Percentiles rank a stretch among this genome's conserved stretches.
Evolutionary conservation across 2,329 filamentous ascomycete species (phyloP).

Genomic region (Aspergillus sp.): DNA sequence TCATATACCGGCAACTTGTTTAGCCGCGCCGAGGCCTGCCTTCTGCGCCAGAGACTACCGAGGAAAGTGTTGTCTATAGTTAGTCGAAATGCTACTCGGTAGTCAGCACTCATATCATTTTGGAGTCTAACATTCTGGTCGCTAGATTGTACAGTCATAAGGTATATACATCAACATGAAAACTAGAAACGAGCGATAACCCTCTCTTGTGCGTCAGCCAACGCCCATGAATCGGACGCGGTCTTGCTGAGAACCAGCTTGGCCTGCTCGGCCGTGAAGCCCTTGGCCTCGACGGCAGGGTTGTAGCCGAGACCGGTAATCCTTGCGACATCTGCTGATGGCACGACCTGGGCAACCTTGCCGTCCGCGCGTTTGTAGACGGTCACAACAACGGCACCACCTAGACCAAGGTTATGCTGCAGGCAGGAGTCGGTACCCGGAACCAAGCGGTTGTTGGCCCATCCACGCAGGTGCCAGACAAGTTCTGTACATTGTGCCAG

Average conservation of each 20-base stretch:
- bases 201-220: slow-evolving; percentile 72
- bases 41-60: no score
- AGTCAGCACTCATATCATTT: not conserved
- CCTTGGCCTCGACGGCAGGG: slow-evolving; percentile 83
- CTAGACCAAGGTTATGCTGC: slow-evolving; percentile 91
- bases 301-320: slow-evolving; percentile 79
- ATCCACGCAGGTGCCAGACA: slow-evolving; percentile 91
- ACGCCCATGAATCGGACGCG: slow-evolving; percentile 69
- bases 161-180: slow-evolving; percentile 4
- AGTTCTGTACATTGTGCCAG: slow-evolving; percentile 93
- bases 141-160: slow-evolving; percentile 5
- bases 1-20: not conserved
- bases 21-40: not conserved
- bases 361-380: slow-evolving; percentile 86
- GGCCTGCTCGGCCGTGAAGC: slow-evolving; percentile 76
- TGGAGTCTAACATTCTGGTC: not conserved
- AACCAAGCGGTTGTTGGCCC: slow-evolving; percentile 85
- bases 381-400: slow-evolving; percentile 85
- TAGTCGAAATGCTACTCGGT: no score
- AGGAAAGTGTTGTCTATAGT: no score
- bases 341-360: slow-evolving; percentile 59
- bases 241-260: slow-evolving; percentile 70
- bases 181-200: slow-evolving; percentile 66
- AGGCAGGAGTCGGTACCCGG: slow-evolving; percentile 69
- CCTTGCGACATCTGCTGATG: slow-evolving; percentile 64